phyloP scores from a whole-genome alignment of 129 eudicot species.

The Tanacetum coccineum region DNA sequence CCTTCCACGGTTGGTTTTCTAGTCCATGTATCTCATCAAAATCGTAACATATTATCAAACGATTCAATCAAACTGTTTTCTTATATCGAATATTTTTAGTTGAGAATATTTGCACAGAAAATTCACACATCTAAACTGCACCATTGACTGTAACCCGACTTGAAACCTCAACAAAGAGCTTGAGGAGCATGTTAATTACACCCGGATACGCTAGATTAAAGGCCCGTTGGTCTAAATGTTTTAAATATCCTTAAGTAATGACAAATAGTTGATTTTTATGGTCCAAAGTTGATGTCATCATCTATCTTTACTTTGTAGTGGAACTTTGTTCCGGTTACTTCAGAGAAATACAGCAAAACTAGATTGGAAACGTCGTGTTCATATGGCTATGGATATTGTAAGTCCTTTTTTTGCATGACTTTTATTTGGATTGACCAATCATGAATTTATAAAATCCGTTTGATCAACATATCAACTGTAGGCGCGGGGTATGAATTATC shows the following conservation, averaged over 20 bases:
- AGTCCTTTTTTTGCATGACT: constrained; percentile 22
- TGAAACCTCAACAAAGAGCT: no score
- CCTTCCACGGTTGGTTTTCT: constrained; percentile 71
- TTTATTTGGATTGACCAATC: background rate
- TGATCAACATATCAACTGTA: constrained; percentile 16
- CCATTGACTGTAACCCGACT: no score
- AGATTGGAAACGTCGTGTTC: constrained; percentile 75
- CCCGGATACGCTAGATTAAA: no score
- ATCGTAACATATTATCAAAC: background rate
- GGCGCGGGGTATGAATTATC: constrained; percentile 91
- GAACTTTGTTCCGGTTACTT: constrained; percentile 66
- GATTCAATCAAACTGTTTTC: background rate
- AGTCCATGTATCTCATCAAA: constrained; percentile 13
- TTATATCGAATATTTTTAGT: background rate
- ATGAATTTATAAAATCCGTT: background rate
- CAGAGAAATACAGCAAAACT: constrained; percentile 49
- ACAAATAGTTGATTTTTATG: background rate
- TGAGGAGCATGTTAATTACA: no score
- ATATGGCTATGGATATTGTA: constrained; percentile 87
- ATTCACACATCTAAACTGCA: no score
- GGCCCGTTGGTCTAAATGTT: no score
- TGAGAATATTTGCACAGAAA: background rate
- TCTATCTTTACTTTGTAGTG: constrained; percentile 39
- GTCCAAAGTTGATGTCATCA: background rate
- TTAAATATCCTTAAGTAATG: background rate